Percentiles rank a stretch among this genome's conserved stretches.
These are phyloP conservation scores for Colletotrichum chlorophyti DNA, from an alignment of 2,329 filamentous ascomycete species.

Conservation along the genomic window DNA sequence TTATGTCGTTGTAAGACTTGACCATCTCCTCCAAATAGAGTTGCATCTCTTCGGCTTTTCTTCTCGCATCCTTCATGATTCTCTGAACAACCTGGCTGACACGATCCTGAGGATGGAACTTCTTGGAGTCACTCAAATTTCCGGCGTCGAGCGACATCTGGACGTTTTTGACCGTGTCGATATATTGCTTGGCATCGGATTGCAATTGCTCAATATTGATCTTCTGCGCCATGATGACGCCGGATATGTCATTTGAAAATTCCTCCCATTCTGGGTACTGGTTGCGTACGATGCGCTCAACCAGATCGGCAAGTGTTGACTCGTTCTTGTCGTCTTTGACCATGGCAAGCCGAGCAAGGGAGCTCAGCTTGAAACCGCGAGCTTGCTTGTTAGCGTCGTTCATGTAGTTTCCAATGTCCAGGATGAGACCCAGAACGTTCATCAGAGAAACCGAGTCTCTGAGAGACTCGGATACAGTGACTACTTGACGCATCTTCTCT, in stretches of 20 bases:
- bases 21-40: conserved; percentile 93
- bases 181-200: conserved; percentile 87
- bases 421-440: conserved; percentile 93
- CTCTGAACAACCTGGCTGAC: conserved; percentile 91
- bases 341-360: conserved; percentile 91
- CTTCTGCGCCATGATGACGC: conserved; percentile 82
- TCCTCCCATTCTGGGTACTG: conserved; percentile 96
- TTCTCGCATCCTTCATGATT: conserved; percentile 93
- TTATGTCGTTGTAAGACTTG: conserved; percentile 90
- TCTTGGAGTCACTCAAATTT: conserved; percentile 94
- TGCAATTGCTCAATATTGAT: conserved; percentile 94
- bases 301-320: conserved; percentile 91
- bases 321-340: conserved; percentile 99
- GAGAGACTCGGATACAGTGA: conserved; percentile 85
- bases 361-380: conserved; percentile 96
- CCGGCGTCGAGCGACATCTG: conserved; percentile 91
- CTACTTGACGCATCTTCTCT: conserved; percentile 83
- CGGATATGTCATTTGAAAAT: conserved; percentile 83
- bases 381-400: conserved; percentile 99
- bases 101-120: conserved; percentile 96
- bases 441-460: conserved; percentile 92
- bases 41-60: conserved; percentile 95
- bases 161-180: conserved; percentile 92
- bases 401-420: conserved; percentile 99
- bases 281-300: conserved; percentile 94